Base-by-base conservation (phyloP, 805 yeast species). In the Cyberlindnera maritima region DNA sequence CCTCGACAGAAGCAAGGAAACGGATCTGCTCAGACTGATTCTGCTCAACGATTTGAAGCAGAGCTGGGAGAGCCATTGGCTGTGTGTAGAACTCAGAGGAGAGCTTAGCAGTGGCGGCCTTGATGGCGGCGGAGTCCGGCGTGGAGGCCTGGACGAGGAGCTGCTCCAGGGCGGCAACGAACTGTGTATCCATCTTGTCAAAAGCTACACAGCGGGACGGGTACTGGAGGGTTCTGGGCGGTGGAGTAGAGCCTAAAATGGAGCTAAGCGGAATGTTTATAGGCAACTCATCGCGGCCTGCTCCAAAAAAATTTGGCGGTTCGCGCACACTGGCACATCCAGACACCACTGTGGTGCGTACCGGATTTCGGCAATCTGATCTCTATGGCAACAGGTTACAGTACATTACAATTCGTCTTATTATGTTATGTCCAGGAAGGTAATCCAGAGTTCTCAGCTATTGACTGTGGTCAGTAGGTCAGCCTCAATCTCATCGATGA, bases 1-100 rank as follows among this genome's bases (percentile, higher is more conserved):
- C 89, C 71, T 94, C 99, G 53, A 94, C 96, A 52, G 97, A 95
- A n/a, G 97, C 95, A 52, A 94, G 75, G 68, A 90, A 96, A 61
- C 88, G 85, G 57, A 91, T 65, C 59, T 86, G 87, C 54, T 79
- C 84, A 59, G 83, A 83, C 35, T 75, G 69, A 56, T 83, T 81
- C 55, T 74, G 76, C 67, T 87, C 90, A 61, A 89, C 75, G 50
- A 94, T 79, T 60, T 88, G 94, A 58, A 92, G 72, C 64, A 92
- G 74, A 11, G 96, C 83, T 17, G 96, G 94, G 50, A 92, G 75
- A 17, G 92, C 78, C 56, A 77, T 71, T 23, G 88, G 79, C 58
- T 82, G 79, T 48, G 79, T 71, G 70, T 87, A 90, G 65, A 84
- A 83, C 43, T 87, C 90, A 54, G 80, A 75, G 61, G 84, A 80